Evolutionary conservation across 192 early-diverging fungal species (phyloP).

Genomic region (Gaertneriomyces sp.): DNA sequence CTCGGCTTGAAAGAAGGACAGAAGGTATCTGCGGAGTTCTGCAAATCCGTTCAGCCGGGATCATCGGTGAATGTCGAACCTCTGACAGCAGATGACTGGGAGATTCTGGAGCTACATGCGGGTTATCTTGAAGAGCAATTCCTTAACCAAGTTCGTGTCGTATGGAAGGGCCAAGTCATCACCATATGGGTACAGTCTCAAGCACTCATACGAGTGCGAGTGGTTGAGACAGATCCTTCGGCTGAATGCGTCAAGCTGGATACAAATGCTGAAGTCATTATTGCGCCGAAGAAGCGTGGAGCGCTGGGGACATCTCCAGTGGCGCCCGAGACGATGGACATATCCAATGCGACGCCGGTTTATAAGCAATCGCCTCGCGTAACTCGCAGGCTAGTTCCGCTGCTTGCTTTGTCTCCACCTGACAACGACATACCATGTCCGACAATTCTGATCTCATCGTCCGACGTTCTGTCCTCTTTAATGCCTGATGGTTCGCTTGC

Average conservation of each 20-base stretch:
- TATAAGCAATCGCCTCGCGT: background rate
- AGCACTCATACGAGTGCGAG: conserved; percentile 30
- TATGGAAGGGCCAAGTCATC: conserved; percentile 31
- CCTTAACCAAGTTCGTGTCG: conserved; percentile 43
- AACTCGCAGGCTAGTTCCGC: too few species aligned
- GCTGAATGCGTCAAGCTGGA: conserved; percentile 32
- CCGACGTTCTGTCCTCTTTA: too few species aligned
- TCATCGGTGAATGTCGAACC: conserved; percentile 44
- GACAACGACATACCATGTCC: too few species aligned
- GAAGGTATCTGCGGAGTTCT: conserved; percentile 23
- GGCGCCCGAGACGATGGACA: background rate
- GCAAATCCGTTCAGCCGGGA: conserved; percentile 9
- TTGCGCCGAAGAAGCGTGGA: conserved; percentile 39
- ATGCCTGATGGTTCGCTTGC: too few species aligned
- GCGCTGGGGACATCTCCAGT: background rate
- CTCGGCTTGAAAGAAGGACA: conserved; percentile 28
- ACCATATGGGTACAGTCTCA: conserved; percentile 39
- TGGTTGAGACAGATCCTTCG: conserved; percentile 31
- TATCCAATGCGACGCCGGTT: background rate
- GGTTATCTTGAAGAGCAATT: conserved; percentile 48
- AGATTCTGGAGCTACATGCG: conserved; percentile 51
- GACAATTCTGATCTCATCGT: too few species aligned
- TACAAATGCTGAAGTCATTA: conserved; percentile 43
- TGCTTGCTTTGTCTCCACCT: too few species aligned
- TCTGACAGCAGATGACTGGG: conserved; percentile 47